These are phyloP conservation scores for Euclidium syriacum DNA, from an alignment of 345 rosid species.

Conservation along the genomic window DNA sequence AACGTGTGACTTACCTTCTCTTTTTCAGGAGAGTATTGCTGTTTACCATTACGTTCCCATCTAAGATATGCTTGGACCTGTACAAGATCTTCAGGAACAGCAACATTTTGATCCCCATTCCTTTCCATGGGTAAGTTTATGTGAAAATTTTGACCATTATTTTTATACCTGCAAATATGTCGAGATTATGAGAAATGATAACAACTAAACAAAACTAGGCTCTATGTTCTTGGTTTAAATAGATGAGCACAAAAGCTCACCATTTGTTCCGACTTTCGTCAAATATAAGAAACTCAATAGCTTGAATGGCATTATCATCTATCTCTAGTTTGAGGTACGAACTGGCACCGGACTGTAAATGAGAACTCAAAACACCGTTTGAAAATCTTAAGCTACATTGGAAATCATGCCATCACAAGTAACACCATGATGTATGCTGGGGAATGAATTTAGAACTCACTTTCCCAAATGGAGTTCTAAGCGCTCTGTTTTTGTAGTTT, in stretches of 20 bases:
- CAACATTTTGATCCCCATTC: slow-evolving; percentile 36
- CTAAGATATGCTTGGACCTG: slow-evolving; percentile 87
- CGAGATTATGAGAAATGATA: slow-evolving; percentile 19
- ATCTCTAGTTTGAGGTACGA: slow-evolving; percentile 71
- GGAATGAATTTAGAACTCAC: slow-evolving; percentile 39
- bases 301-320: slow-evolving; percentile 69
- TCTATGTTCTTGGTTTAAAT: neutral
- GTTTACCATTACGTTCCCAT: slow-evolving; percentile 99
- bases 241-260: slow-evolving; percentile 36
- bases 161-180: slow-evolving; percentile 69
- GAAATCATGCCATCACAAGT: slow-evolving; percentile 8
- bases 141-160: slow-evolving; percentile 77
- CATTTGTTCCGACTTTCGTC: slow-evolving; percentile 84
- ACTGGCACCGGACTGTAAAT: slow-evolving; percentile 54
- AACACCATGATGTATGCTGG: neutral
- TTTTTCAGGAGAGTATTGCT: slow-evolving; percentile 63
- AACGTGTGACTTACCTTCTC: slow-evolving; percentile 31
- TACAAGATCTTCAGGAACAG: slow-evolving; percentile 94
- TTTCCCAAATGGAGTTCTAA: slow-evolving; percentile 79
- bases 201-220: neutral
- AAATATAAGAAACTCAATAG: slow-evolving; percentile 84
- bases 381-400: slow-evolving; percentile 12
- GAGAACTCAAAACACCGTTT: slow-evolving; percentile 16
- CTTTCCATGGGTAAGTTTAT: slow-evolving; percentile 55
- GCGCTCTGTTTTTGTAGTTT: slow-evolving; percentile 85